phyloP scores from a whole-genome alignment of 345 rosid genomes.

The Pseudoturritis turrita region DNA sequence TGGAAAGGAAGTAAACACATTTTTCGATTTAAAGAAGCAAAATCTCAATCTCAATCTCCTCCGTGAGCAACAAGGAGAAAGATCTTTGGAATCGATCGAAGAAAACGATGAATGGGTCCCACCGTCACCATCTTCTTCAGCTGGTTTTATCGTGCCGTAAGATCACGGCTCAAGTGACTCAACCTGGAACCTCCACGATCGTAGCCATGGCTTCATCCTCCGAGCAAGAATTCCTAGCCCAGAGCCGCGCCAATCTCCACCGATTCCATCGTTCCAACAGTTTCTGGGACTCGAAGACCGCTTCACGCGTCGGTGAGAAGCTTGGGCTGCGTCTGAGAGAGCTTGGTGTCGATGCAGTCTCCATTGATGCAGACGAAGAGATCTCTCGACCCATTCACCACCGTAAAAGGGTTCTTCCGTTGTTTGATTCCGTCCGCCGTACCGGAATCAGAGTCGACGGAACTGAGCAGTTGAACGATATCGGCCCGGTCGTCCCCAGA shows the following conservation, averaged over 20 bases:
- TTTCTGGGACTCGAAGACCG: conserved; percentile 63
- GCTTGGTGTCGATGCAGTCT: conserved; percentile 50
- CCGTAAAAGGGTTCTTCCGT: conserved; percentile 57
- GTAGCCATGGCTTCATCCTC: conserved; percentile 91
- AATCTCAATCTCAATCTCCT: background rate
- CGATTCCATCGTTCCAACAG: conserved; percentile 49
- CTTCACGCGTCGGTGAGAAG: conserved; percentile 88
- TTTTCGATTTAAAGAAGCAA: background rate
- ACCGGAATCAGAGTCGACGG: conserved; percentile 66
- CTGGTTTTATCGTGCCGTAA: conserved; percentile 75
- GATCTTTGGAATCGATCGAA: conserved; percentile 1
- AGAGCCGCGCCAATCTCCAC: conserved; percentile 55
- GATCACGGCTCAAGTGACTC: conserved; percentile 75
- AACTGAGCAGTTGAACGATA: conserved; percentile 44
- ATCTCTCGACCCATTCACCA: conserved; percentile 62
- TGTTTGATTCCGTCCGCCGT: conserved; percentile 77
- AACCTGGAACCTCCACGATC: conserved; percentile 53
- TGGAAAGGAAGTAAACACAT: background rate
- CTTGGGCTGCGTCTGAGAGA: conserved; percentile 62
- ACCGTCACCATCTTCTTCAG: conserved; percentile 66
- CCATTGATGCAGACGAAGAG: conserved; percentile 62
- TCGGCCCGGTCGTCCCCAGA: conserved; percentile 22
- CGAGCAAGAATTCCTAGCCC: conserved; percentile 65
- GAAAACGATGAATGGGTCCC: conserved; percentile 26
- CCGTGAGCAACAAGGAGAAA: background rate